These are phyloP conservation scores for Ustilago trichophora DNA, from an alignment of 1,284 basidiomycete species.

Conservation along the genomic window DNA sequence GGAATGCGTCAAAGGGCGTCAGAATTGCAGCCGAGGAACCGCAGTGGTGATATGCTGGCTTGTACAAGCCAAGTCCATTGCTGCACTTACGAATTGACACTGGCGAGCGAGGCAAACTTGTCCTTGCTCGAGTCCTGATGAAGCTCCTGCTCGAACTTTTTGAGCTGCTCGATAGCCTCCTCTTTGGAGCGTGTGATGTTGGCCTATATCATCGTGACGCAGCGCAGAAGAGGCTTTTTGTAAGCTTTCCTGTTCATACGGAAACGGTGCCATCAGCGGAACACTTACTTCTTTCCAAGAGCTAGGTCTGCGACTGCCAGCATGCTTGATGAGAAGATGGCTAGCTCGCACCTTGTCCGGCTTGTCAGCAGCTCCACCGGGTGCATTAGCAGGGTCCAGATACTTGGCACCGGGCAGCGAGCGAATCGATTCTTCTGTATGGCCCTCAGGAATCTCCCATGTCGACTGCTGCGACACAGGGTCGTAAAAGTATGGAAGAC, in stretches of 20 bases:
- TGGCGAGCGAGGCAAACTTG: constrained; percentile 58
- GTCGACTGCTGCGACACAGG: constrained; percentile 75
- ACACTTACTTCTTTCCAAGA: constrained; percentile 62
- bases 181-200: constrained; percentile 89
- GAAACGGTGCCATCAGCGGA: not conserved
- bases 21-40: no score
- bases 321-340: constrained; percentile 93
- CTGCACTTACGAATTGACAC: constrained; percentile 51
- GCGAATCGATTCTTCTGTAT: constrained; percentile 69
- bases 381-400: constrained; percentile 49
- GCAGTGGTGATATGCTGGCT: no score
- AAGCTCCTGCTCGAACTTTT: constrained; percentile 48
- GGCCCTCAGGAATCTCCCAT: constrained; percentile 81
- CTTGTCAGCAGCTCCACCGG: constrained; percentile 45
- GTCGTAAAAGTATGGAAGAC: constrained; percentile 91
- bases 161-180: constrained; percentile 83
- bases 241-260: not conserved
- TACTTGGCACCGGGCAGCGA: constrained; percentile 59
- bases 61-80: not conserved
- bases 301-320: constrained; percentile 82
- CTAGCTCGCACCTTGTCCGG: constrained; percentile 82
- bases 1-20: not conserved
- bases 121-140: constrained; percentile 50
- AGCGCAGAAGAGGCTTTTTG: not conserved
- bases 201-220: constrained; percentile 68